Evolutionary conservation across 306 rosid species (phyloP).

Genomic region (Rubus idaeus): DNA sequence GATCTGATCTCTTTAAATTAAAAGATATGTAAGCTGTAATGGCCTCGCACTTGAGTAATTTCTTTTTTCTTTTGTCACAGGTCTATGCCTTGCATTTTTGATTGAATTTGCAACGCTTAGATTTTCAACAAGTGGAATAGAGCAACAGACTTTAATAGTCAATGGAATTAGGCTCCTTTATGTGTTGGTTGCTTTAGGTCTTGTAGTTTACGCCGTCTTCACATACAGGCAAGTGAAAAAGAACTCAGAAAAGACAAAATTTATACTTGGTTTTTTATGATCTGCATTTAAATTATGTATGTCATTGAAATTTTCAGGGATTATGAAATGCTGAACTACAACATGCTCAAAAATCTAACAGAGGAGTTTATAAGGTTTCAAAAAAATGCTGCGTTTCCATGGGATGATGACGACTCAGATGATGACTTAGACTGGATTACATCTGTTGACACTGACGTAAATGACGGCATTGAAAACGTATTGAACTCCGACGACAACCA

Average conservation of each 20-base stretch:
- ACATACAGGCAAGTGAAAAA: constrained; percentile 12
- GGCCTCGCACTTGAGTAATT: neutral
- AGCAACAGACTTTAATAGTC: constrained; percentile 11
- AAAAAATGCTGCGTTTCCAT: neutral
- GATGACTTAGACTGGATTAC: constrained; percentile 21
- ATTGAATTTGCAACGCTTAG: constrained; percentile 13
- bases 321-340: constrained; percentile 17
- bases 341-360: constrained; percentile 15
- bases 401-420: neutral
- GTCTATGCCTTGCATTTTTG: constrained; percentile 11
- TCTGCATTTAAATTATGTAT: neutral
- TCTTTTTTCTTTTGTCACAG: neutral
- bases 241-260: neutral
- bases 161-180: constrained; percentile 12
- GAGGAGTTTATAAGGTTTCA: constrained; percentile 12
- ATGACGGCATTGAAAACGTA: constrained; percentile 17
- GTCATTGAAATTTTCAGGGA: constrained; percentile 17
- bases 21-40: neutral
- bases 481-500: neutral
- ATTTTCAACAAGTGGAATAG: constrained; percentile 8
- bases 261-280: neutral
- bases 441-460: constrained; percentile 17
- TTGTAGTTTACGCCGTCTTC: constrained; percentile 14
- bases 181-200: neutral
- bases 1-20: neutral